phyloP scores from a whole-genome alignment of 345 rosid species.

The Eutrema heterophyllum region DNA sequence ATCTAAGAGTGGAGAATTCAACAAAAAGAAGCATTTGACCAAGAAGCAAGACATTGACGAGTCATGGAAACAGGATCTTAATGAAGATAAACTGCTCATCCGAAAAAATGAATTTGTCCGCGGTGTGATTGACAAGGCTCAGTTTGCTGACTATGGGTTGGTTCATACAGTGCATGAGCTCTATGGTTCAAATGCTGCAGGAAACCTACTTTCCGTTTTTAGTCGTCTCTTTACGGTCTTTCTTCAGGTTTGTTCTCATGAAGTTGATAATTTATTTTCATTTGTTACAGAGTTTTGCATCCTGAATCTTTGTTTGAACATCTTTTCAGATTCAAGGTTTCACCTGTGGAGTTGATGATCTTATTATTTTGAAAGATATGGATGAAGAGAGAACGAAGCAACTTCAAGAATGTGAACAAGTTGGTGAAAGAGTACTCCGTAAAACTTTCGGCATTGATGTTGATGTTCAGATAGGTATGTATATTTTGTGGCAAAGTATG shows the following conservation, averaged over 20 bases:
- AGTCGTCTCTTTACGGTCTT: slow-evolving; percentile 88
- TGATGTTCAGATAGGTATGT: slow-evolving; percentile 48
- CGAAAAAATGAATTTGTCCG: slow-evolving; percentile 62
- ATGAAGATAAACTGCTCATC: slow-evolving; percentile 68
- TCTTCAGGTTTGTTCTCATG: slow-evolving; percentile 61
- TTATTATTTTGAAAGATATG: slow-evolving; percentile 57
- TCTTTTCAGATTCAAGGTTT: slow-evolving; percentile 85
- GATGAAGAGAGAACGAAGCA: slow-evolving; percentile 67
- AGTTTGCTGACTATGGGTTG: slow-evolving; percentile 93
- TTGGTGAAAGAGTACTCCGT: slow-evolving; percentile 69
- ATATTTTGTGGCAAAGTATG: background rate
- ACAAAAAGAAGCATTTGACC: slow-evolving; percentile 7
- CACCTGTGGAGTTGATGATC: slow-evolving; percentile 98
- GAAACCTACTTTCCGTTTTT: slow-evolving; percentile 72
- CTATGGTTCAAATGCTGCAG: slow-evolving; percentile 86
- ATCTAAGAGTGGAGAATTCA: background rate
- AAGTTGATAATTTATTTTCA: background rate
- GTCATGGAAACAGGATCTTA: slow-evolving; percentile 36
- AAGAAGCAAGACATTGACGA: slow-evolving; percentile 21
- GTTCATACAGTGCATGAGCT: slow-evolving; percentile 95
- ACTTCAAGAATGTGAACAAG: slow-evolving; percentile 65
- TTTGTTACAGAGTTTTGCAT: slow-evolving; percentile 4
- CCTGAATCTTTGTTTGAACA: slow-evolving; percentile 25
- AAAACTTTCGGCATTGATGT: slow-evolving; percentile 55
- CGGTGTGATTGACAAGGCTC: slow-evolving; percentile 98